Base-by-base conservation (phyloP, 2,329 filamentous ascomycete genomes). In the Fusarium sp. region DNA sequence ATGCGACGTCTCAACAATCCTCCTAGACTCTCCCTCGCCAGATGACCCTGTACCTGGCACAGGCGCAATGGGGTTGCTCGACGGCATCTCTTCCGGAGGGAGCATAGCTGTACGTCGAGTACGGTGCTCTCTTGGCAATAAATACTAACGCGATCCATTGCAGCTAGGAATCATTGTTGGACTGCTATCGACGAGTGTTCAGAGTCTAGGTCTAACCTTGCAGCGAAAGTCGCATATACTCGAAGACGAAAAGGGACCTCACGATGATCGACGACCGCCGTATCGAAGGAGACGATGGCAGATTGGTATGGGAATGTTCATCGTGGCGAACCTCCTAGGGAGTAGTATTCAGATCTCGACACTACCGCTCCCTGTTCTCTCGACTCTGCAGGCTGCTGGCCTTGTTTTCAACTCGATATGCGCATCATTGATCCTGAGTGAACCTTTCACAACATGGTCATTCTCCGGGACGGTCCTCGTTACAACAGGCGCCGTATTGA, bases 401-500 rank as follows among this genome's bases (percentile, higher is more conserved):
- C 84, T 99, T 51, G 95, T 99, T 61, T 99, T 99, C 83, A 99
- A 99, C 80, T 97, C 94, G 53, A 92, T 98, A 76, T 97, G 96
- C 82, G 95, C 95, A 60, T 96, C 93, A 39, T 79, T 98, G 53
- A 92, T 98, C 70, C 84, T 99, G 43, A 89, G 90, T 71, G 94
- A 99, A 77, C 92, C 93, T 5, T 99, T 98, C 77, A 98, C 95
- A 48, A 86, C 85, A 74, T 96, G 93, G 84, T 97, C 94, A n/a
- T 82, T 96, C 33, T 85, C 91, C 70, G 95, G 95, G 33, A 99
- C 95, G 2, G 70, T 95, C 48, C 85, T 99, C 45, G 95, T 98
- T 37, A 94, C 92, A 62, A 82, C 82, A 19, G 95, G 95, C 49
- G 95, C 95, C n/a, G 81, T 96, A 6, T 78, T 99, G 60, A 98